Conservation (phyloP, 306 rosid genomes). For the Medicago arabica region DNA sequence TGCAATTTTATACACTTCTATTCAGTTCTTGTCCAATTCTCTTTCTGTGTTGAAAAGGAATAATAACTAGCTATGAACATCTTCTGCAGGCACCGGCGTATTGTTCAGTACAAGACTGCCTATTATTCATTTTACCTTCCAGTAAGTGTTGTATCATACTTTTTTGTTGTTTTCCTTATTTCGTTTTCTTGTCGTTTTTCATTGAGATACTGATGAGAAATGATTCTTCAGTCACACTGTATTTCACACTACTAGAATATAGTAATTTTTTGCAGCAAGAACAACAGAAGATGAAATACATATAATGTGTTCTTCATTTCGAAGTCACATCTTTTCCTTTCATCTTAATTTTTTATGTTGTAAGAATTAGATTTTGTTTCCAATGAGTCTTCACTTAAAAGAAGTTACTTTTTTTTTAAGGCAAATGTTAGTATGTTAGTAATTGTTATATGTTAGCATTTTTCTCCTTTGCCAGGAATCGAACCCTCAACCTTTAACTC, state of each 20-base stretch:
- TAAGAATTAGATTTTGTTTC: not conserved
- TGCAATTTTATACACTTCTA: slow-evolving; percentile 13
- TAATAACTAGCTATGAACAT: slow-evolving; percentile 27
- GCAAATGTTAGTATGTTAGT: too few species aligned
- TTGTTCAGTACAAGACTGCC: slow-evolving; percentile 94
- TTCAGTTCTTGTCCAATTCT: slow-evolving; percentile 25
- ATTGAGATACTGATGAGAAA: slow-evolving; percentile 2
- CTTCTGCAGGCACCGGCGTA: slow-evolving; percentile 81
- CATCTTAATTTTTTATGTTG: not conserved
- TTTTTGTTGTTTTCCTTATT: slow-evolving; percentile 15
- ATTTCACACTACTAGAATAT: slow-evolving; percentile 13
- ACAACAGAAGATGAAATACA: slow-evolving; percentile 7
- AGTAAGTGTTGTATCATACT: slow-evolving; percentile 54
- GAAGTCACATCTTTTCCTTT: slow-evolving; percentile 21
- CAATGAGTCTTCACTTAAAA: not conserved
- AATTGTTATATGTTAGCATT: too few species aligned
- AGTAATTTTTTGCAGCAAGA: slow-evolving; percentile 15
- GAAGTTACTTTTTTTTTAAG: not conserved
- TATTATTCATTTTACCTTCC: slow-evolving; percentile 97
- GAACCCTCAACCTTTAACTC: too few species aligned
- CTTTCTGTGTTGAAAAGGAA: slow-evolving; percentile 10
- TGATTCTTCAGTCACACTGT: slow-evolving; percentile 2
- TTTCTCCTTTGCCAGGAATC: too few species aligned
- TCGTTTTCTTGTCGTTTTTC: slow-evolving; percentile 35
- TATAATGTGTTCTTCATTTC: slow-evolving; percentile 8